These are phyloP conservation scores for Talaromyces marneffei DNA, from an alignment of 2,329 filamentous ascomycete species.

Conservation along the genomic window DNA sequence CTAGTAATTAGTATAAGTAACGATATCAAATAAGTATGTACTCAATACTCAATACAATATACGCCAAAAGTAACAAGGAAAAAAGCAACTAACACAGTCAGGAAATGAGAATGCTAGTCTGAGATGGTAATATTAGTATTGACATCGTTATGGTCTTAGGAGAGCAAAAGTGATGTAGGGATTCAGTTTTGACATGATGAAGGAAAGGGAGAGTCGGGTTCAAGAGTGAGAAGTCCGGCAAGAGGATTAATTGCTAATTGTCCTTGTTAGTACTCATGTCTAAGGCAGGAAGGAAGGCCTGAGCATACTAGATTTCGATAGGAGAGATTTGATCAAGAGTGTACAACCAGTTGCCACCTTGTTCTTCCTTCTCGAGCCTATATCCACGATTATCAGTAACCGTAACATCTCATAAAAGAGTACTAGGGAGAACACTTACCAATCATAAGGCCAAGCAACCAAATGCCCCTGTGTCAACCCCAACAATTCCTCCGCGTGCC, in stretches of 20 bases:
- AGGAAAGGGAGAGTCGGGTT: background rate
- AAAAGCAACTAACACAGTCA: background rate
- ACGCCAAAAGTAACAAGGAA: background rate
- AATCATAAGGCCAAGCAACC: conserved; percentile 92
- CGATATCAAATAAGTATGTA: background rate
- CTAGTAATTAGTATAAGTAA: background rate
- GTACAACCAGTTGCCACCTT: conserved; percentile 92
- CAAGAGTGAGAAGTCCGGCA: background rate
- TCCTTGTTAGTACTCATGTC: background rate
- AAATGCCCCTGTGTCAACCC: conserved; percentile 79
- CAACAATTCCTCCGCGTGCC: conserved; percentile 76
- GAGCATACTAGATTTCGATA: conserved; percentile 74
- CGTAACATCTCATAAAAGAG: background rate
- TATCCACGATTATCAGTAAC: background rate
- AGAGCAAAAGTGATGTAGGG: background rate
- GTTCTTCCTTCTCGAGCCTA: conserved; percentile 79
- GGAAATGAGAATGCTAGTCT: background rate
- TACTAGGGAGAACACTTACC: conserved; percentile 41
- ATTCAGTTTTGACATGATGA: background rate
- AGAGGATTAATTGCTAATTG: background rate
- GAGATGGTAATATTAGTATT: background rate
- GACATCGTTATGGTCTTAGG: background rate
- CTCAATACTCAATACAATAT: background rate
- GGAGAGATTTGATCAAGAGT: conserved; percentile 94
- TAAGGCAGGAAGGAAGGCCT: background rate